phyloP scores from a whole-genome alignment of 2,329 filamentous ascomycete genomes.

The Neofusicoccum kwambonambiense region DNA sequence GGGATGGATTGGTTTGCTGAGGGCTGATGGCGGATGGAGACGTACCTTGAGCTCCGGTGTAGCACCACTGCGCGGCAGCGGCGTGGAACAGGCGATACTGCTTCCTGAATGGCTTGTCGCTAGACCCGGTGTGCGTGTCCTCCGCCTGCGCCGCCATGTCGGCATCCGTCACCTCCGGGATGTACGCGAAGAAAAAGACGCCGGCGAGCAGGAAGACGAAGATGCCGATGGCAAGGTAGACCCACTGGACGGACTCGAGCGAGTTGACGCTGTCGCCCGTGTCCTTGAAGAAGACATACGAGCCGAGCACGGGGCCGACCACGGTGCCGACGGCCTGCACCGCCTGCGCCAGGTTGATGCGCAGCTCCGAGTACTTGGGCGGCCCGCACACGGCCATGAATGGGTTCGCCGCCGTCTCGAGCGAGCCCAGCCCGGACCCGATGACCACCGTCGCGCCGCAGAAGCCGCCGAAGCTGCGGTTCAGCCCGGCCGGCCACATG shows the following conservation, averaged over 20 bases:
- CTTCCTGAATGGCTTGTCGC: conserved; percentile 53
- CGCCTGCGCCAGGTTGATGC: conserved; percentile 59
- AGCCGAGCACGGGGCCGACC: conserved; percentile 58
- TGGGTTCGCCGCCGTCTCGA: conserved; percentile 61
- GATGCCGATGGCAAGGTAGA: conserved; percentile 61
- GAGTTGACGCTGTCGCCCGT: conserved; percentile 50
- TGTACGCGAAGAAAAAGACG: conserved; percentile 58
- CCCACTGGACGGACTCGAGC: conserved; percentile 62
- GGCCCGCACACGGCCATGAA: conserved; percentile 55
- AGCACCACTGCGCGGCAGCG: conserved; percentile 74
- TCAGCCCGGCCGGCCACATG: conserved; percentile 58
- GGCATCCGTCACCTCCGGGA: conserved; percentile 59
- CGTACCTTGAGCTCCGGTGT: conserved; percentile 66
- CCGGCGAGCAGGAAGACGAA: conserved; percentile 59
- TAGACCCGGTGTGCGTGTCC: conserved; percentile 33
- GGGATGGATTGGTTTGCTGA: conserved; percentile 19
- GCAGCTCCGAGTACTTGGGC: conserved; percentile 58
- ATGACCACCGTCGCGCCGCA: conserved; percentile 59
- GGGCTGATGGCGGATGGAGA: not conserved
- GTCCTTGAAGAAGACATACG: conserved; percentile 61
- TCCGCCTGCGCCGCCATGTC: conserved; percentile 58
- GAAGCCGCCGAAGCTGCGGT: conserved; percentile 59
- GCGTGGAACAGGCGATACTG: conserved; percentile 75
- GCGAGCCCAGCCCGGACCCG: conserved; percentile 52
- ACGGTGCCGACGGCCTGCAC: conserved; percentile 60